These are phyloP conservation scores for Lecanoromycetidae sp. DNA, from an alignment of 2,329 filamentous ascomycete genomes.

Conservation along the genomic window DNA sequence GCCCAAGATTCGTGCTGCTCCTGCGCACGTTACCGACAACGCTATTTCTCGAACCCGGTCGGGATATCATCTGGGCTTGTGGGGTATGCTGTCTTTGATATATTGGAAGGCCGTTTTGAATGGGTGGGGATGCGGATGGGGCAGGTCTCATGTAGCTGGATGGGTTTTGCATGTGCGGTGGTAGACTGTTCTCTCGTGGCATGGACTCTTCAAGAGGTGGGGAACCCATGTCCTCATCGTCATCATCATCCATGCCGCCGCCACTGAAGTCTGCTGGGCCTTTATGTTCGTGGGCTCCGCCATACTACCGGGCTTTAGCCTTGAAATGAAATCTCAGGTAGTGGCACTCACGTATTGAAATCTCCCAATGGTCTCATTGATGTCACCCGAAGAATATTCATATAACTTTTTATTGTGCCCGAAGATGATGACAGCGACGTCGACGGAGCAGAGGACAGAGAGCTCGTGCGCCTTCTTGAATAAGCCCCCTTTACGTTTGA, in stretches of 20 bases:
- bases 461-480: conserved; percentile 99
- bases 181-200: conserved; percentile 38
- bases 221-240: conserved; percentile 68
- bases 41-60: conserved; percentile 69
- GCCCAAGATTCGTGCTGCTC: conserved; percentile 54
- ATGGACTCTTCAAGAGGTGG: conserved; percentile 56
- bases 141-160: conserved; percentile 69
- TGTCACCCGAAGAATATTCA: conserved; percentile 89
- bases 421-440: conserved; percentile 97
- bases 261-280: conserved; percentile 85
- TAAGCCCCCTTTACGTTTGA: conserved; percentile 95
- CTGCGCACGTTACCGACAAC: conserved; percentile 43
- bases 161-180: conserved; percentile 56
- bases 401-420: conserved; percentile 98
- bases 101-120: conserved; percentile 63
- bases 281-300: conserved; percentile 88
- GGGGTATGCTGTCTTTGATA: conserved; percentile 67
- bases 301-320: conserved; percentile 51
- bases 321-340: conserved; percentile 6
- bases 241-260: conserved; percentile 61
- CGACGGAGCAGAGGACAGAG: conserved; percentile 93
- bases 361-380: conserved; percentile 75
- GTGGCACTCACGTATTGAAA: conserved; percentile 71
- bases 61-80: conserved; percentile 62
- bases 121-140: conserved; percentile 77